phyloP scores from a whole-genome alignment of 176 grass and related monocot genomes.

The Raddia guianensis region DNA sequence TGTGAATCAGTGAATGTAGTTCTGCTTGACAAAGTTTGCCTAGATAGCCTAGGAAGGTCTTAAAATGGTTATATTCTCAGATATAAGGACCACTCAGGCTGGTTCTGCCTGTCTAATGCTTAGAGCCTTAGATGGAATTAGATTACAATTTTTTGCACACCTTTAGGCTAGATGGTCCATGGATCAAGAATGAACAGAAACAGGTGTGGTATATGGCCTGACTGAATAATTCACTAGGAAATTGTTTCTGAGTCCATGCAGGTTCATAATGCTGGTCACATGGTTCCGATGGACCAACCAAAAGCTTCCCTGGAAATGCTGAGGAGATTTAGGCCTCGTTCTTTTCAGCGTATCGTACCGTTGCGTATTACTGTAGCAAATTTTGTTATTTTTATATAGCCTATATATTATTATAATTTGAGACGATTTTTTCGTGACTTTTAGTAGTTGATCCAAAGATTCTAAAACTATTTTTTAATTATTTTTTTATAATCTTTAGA shows the following conservation, averaged over 20 bases:
- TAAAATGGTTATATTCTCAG: background rate
- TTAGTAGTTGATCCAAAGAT: no score
- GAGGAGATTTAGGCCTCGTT: no score
- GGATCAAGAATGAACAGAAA: background rate
- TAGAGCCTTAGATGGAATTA: conserved; percentile 9
- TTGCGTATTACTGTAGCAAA: no score
- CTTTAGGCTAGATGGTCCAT: background rate
- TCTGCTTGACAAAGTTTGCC: background rate
- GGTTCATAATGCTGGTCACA: conserved; percentile 90
- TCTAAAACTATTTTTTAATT: no score
- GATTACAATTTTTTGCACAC: background rate
- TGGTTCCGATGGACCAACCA: conserved; percentile 98
- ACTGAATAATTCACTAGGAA: background rate
- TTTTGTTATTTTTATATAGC: no score
- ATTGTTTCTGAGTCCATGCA: conserved; percentile 38
- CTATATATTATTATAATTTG: no score
- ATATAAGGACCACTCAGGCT: background rate
- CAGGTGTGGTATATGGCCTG: background rate
- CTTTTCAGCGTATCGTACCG: no score
- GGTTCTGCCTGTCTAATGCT: conserved; percentile 9
- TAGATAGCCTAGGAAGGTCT: conserved; percentile 2
- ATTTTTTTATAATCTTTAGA: no score
- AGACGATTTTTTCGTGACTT: no score
- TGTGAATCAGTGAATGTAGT: conserved; percentile 15
- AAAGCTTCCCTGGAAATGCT: conserved; percentile 86